Conservation (phyloP, 2,329 filamentous ascomycete genomes). For the Gyromitra esculenta region DNA sequence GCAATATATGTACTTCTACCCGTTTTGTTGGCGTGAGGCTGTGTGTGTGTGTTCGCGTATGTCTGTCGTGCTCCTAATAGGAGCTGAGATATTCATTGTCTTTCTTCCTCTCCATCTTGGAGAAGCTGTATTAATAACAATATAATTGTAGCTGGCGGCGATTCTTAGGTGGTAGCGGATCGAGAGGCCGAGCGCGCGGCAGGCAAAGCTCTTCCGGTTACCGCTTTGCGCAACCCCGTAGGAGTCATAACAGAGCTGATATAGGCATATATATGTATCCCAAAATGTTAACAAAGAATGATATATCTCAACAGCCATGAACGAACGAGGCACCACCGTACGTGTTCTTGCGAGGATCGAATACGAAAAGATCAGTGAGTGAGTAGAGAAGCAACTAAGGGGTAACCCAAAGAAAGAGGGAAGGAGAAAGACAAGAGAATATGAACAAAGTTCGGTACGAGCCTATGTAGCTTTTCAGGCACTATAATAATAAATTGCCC, state of each 20-base stretch:
- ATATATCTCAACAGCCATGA: slow-evolving; percentile 39
- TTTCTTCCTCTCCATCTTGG: slow-evolving; percentile 26
- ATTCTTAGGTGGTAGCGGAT: slow-evolving; percentile 20
- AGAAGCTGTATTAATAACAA: slow-evolving; percentile 40
- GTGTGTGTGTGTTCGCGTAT: slow-evolving; percentile 25
- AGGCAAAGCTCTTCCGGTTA: slow-evolving; percentile 30
- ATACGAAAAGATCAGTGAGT: slow-evolving; percentile 28
- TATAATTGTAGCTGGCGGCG: slow-evolving; percentile 24
- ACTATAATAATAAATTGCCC: slow-evolving; percentile 51
- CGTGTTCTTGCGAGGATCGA: slow-evolving; percentile 32
- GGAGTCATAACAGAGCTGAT: slow-evolving; percentile 47
- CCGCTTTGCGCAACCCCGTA: slow-evolving; percentile 16
- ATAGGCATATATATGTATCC: slow-evolving; percentile 43
- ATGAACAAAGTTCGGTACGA: slow-evolving; percentile 49
- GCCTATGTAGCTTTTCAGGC: slow-evolving; percentile 46
- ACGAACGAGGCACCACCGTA: slow-evolving; percentile 39
- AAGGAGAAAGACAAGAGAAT: slow-evolving; percentile 39
- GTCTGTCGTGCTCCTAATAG: slow-evolving; percentile 22
- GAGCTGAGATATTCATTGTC: slow-evolving; percentile 29
- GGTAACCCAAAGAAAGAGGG: slow-evolving; percentile 31
- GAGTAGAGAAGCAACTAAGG: slow-evolving; percentile 35
- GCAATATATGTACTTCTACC: slow-evolving; percentile 52
- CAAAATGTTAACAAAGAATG: slow-evolving; percentile 39
- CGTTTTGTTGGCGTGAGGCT: slow-evolving; percentile 28
- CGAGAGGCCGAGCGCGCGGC: slow-evolving; percentile 19